These are phyloP conservation scores for Ascochyta clinopodiicola DNA, from an alignment of 2,329 filamentous ascomycete species.

Conservation along the genomic window DNA sequence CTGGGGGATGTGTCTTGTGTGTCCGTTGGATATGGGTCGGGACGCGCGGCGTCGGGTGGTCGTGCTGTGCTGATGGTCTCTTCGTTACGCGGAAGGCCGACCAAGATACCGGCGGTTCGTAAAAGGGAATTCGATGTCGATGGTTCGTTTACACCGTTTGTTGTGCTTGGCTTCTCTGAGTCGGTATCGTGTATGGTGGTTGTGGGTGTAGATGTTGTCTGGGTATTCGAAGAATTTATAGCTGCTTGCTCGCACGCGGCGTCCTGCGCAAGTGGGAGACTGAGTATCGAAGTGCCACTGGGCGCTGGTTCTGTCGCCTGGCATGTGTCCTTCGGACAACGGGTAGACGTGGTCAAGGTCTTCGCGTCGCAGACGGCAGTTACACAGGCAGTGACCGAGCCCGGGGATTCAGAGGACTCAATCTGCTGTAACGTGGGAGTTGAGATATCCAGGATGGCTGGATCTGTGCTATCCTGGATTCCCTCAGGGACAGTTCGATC, in stretches of 20 bases:
- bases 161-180: neutral
- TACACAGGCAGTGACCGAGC: neutral
- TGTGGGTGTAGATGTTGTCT: neutral
- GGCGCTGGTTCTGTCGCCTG: too few relatives aligned
- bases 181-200: neutral
- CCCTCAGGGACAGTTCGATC: neutral
- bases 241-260: neutral
- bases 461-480: neutral
- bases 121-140: neutral
- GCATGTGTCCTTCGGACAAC: too few relatives aligned
- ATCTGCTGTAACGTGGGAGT: neutral
- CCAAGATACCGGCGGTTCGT: neutral
- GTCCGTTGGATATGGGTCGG: neutral
- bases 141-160: neutral
- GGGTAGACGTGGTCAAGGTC: too few relatives aligned
- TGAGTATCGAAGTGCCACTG: too few relatives aligned
- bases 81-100: neutral
- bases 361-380: neutral
- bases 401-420: neutral
- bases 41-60: neutral
- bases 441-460: neutral
- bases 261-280: neutral
- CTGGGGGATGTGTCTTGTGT: constrained; percentile 1
- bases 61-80: neutral
- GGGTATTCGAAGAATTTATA: neutral